Base-by-base conservation (phyloP, 1,284 basidiomycete species). In the Apiotrichum laibachii region DNA sequence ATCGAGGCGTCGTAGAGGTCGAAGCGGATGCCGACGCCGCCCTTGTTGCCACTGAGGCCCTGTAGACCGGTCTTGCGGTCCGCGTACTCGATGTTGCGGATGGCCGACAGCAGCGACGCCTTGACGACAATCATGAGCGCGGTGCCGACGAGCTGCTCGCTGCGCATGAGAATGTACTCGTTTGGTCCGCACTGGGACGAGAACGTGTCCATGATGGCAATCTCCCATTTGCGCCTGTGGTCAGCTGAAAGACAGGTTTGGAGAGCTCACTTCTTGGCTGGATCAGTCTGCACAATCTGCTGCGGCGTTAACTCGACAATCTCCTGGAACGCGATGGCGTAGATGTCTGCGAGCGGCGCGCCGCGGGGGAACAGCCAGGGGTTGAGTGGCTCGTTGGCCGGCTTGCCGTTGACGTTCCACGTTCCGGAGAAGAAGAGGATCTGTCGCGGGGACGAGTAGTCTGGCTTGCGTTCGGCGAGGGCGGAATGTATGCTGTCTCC, bases 1-100 rank as follows among this genome's bases (percentile, higher is more conserved):
- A 99, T 88, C 50, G 85, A 88, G 8, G 93, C 90, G 72, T 96
- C 92, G 68, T 88, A 84, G 67, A 91, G 89, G 45, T 97, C 88
- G 60, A 99, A 81, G 21, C 96, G 87, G 65, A 99, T 90, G 3
- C 88, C 93, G 9, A 96, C 90, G 12, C 92, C 94, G 22, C 91
- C 91, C 79, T 95, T 99, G 80, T 99, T 99, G 22, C 96, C 96
- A 7, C 91, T 92, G 85, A 99, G 92, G 16, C 96, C 96, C 57
- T 92, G 86, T 42, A 99, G 81, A 21, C 96, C 96, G 5, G 96
- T 99, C 90, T 99, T 99, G 67, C 92, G 88, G 34, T 89, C 88
- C 6, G 92, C 83, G 4, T 87, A 92, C 78, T 99, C 96, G 10
- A 99, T 92, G 60, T 90, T 89, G 48, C 92, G 85, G 53, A 99